These are phyloP conservation scores for Septoria petroselini DNA, from an alignment of 2,329 filamentous ascomycete species.

Conservation along the genomic window DNA sequence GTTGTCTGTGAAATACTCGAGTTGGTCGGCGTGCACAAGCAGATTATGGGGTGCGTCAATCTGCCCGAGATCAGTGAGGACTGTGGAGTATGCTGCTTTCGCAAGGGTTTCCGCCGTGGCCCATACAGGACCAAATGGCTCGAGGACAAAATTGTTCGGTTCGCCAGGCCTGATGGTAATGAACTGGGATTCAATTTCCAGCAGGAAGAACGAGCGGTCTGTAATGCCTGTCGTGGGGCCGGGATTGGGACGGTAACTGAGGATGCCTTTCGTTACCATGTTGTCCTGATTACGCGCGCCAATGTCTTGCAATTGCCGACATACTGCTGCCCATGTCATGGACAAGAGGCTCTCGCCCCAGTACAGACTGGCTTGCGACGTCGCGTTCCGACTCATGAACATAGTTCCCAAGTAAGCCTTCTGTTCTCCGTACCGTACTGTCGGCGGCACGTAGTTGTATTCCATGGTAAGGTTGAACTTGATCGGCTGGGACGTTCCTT, in stretches of 20 bases:
- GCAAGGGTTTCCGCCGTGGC: conserved; percentile 15
- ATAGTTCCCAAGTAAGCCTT: too few relatives aligned
- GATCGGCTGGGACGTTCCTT: too few relatives aligned
- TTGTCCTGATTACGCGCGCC: too few relatives aligned
- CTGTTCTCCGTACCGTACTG: too few relatives aligned
- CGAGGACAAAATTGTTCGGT: too few relatives aligned
- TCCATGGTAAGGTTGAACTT: too few relatives aligned
- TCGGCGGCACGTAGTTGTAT: too few relatives aligned
- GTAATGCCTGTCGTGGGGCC: conserved; percentile 2
- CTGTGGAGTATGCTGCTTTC: conserved; percentile 20
- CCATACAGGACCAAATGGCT: conserved; percentile 17
- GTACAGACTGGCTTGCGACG: conserved; percentile 14
- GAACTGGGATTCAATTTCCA: too few relatives aligned
- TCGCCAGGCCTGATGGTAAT: too few relatives aligned
- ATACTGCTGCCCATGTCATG: conserved; percentile 22
- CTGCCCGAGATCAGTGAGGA: conserved; percentile 23
- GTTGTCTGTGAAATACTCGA: not conserved
- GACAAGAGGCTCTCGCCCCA: conserved; percentile 24
- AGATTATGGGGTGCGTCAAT: not conserved
- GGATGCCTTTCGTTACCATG: conserved; percentile 7
- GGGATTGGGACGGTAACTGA: conserved; percentile 12
- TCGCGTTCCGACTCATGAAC: conserved; percentile 5
- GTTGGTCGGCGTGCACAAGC: not conserved
- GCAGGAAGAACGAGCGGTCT: conserved; percentile 14
- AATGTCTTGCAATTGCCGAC: too few relatives aligned